Base-by-base conservation (phyloP, 306 rosid genomes). In the Trichosanthes truncata region DNA sequence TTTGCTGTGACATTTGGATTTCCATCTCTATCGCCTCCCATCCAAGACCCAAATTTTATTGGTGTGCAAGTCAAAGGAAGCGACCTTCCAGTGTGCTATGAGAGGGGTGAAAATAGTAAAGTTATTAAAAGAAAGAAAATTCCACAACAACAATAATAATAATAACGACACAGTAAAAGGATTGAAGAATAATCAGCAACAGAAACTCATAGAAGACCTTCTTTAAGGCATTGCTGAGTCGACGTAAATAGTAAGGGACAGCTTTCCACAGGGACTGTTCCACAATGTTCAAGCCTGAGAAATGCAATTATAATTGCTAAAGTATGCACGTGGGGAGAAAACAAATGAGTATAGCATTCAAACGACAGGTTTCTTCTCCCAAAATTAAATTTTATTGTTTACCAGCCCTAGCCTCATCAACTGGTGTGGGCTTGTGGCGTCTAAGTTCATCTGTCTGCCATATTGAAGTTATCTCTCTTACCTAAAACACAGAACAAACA, bases 21-120 rank as follows among this genome's bases (percentile, higher is more conserved):
- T 81, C 98, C 98, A 88, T 94, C 98, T 86, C 98, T 88, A 80
- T 92, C 98, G 79, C 98, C 98, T 76, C 97, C 97, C 96, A 94
- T 94, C 98, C 98, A 92, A 79, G 98, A 90, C 74, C 98, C 98
- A 85, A 94, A 94, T 86, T 83, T 90, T 78, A 94, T 90, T 59
- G 98, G 98, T 61, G 98, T 92, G 85, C 98, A 92, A 26, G 91
- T 92, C 86, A 94, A 80, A 52, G 98, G 98, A 79, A 94, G 98
- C 21, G 98, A 89, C 90, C 75, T 90, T 80, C 98, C 97, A 2
- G 98, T 92, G 85, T 94, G 94, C 98, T 94, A 90, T 80, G 80
- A 63, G 81, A 82, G 59, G 82, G 59, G 10, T 43, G 20, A 49
- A 68, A 13, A 55, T 46, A 14, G 33, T 53, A 78, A 67, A 18